Conservation (phyloP, 768 basidiomycete species). For the Dentipellis sp. region DNA sequence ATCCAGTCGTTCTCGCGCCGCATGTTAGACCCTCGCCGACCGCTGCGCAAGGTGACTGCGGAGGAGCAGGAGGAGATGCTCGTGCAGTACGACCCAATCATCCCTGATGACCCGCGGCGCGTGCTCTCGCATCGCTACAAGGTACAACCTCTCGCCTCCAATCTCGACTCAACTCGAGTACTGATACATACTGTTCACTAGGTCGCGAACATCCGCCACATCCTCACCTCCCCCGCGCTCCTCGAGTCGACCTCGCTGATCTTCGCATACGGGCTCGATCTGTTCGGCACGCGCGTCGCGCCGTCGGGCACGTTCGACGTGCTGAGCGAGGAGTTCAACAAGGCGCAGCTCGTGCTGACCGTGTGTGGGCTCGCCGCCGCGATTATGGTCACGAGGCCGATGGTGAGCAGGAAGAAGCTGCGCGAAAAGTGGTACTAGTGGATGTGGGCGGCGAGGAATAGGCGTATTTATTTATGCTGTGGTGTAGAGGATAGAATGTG, state of each 20-base stretch:
- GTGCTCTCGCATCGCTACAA: conserved; percentile 48
- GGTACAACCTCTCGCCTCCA: conserved; percentile 24
- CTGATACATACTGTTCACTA: conserved; percentile 20
- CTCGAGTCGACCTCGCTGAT: conserved; percentile 90
- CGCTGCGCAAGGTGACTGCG: conserved; percentile 62
- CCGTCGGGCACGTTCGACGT: conserved; percentile 92
- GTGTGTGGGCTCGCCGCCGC: conserved; percentile 61
- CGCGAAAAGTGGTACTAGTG: conserved; percentile 66
- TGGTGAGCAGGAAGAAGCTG: conserved; percentile 61
- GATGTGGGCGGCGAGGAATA: background rate
- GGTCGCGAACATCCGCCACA: conserved; percentile 59
- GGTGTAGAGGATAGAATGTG: no score
- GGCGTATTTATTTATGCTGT: no score
- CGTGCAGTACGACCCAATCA: conserved; percentile 71
- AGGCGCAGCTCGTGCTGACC: conserved; percentile 80
- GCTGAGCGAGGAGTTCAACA: conserved; percentile 88
- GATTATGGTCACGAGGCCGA: conserved; percentile 76
- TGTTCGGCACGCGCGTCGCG: conserved; percentile 78
- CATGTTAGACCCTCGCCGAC: conserved; percentile 76
- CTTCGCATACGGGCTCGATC: conserved; percentile 79
- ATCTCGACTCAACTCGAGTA: background rate
- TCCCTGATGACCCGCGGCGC: conserved; percentile 58
- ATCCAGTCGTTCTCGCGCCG: conserved; percentile 67
- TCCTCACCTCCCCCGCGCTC: conserved; percentile 73
- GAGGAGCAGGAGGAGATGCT: conserved; percentile 83